Conservation (phyloP, 192 early-diverging fungal species). For the Dispira simplex region DNA sequence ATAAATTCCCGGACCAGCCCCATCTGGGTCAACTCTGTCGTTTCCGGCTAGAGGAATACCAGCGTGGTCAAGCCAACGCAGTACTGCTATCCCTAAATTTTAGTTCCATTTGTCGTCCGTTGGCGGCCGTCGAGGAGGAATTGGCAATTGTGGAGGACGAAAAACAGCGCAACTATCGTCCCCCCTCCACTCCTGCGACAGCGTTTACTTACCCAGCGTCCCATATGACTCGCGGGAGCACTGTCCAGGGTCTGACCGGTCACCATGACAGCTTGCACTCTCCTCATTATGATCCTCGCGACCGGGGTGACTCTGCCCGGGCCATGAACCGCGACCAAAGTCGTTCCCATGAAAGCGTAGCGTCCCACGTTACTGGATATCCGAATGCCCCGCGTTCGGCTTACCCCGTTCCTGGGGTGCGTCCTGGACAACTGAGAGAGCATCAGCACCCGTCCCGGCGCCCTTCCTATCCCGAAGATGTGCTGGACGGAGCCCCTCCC, state of each 20-base stretch:
- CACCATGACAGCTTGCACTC: background rate
- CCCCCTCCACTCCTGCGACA: background rate
- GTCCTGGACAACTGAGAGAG: no score
- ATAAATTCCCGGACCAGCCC: constrained; percentile 9
- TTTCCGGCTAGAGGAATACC: background rate
- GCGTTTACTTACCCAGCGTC: background rate
- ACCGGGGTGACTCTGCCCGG: background rate
- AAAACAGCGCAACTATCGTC: background rate
- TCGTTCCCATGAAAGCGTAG: background rate
- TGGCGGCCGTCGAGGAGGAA: background rate
- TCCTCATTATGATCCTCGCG: background rate
- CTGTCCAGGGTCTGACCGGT: background rate
- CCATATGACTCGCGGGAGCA: constrained; percentile 5
- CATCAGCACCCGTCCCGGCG: background rate
- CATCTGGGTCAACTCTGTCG: background rate
- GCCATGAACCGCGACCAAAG: background rate
- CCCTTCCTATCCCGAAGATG: background rate
- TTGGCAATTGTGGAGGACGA: background rate
- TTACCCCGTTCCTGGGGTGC: background rate
- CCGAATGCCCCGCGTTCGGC: background rate
- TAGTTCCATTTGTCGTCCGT: background rate
- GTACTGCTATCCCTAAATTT: background rate
- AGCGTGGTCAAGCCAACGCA: constrained; percentile 5
- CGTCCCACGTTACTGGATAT: background rate
- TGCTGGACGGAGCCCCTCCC: background rate